phyloP scores from a whole-genome alignment of 2,329 filamentous ascomycete species.

The Scedosporium aurantiacum region DNA sequence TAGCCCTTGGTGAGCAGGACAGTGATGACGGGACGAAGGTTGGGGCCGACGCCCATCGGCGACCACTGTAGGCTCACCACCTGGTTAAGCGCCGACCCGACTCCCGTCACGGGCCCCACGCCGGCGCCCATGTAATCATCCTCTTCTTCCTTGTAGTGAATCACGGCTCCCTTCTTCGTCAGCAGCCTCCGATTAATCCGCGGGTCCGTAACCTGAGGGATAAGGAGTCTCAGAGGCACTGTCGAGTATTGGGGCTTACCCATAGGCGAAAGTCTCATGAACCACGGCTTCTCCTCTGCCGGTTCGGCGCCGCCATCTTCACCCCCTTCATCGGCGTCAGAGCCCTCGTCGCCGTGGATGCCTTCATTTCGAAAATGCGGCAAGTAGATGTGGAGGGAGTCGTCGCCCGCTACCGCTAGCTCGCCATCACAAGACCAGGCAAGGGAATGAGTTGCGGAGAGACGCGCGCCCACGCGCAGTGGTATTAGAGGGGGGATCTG shows the following conservation, averaged over 20 bases:
- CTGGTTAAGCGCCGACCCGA: constrained; percentile 42
- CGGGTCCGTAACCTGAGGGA: constrained; percentile 9
- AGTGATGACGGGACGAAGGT: constrained; percentile 38
- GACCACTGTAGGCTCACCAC: constrained; percentile 45
- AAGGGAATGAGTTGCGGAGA: constrained; percentile 30
- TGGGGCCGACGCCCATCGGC: constrained; percentile 44
- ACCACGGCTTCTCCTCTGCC: constrained; percentile 3
- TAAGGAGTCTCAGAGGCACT: constrained; percentile 10
- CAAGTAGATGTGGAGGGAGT: constrained; percentile 40
- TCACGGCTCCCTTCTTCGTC: constrained; percentile 8
- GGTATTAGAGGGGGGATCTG: constrained; percentile 37
- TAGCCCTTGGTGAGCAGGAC: constrained; percentile 39
- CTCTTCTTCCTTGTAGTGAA: constrained; percentile 12
- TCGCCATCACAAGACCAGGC: constrained; percentile 48
- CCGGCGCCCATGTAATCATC: constrained; percentile 31
- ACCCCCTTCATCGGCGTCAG: not conserved
- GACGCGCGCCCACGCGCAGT: constrained; percentile 30
- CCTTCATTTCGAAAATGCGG: constrained; percentile 23
- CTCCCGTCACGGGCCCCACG: constrained; percentile 31
- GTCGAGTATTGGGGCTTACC: constrained; percentile 10
- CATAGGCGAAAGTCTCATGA: not conserved
- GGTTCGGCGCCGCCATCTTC: not conserved
- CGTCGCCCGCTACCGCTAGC: constrained; percentile 44
- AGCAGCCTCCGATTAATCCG: constrained; percentile 6
- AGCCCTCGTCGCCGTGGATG: constrained; percentile 1